phyloP scores from a whole-genome alignment of 306 rosid species.

The Trifolium subterraneum region DNA sequence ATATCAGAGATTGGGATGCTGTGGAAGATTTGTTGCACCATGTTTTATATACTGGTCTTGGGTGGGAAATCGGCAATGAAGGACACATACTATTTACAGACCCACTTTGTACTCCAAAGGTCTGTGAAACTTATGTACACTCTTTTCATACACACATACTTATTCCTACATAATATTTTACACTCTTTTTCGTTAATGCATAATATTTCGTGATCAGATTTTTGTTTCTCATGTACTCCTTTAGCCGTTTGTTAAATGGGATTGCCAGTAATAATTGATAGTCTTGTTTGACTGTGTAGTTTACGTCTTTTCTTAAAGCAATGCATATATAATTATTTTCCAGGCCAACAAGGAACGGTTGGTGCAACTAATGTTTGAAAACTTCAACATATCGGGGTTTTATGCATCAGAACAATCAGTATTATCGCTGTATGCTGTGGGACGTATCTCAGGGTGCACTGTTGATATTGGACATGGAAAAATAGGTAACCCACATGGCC shows the following conservation, averaged over 20 bases:
- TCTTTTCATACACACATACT: neutral
- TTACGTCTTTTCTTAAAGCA: neutral
- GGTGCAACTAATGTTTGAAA: conserved; percentile 95
- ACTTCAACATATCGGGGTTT: conserved; percentile 93
- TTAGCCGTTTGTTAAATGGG: conserved; percentile 7
- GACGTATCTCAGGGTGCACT: conserved; percentile 95
- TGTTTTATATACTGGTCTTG: conserved; percentile 86
- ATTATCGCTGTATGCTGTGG: conserved; percentile 89
- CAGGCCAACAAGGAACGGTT: conserved; percentile 92
- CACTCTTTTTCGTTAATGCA: neutral
- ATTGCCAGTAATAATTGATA: conserved; percentile 23
- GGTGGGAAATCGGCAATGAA: conserved; percentile 98
- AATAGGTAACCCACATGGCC: conserved; percentile 63
- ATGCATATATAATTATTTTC: conserved; percentile 30
- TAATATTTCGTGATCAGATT: neutral
- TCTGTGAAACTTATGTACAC: conserved; percentile 37
- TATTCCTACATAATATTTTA: too few species aligned
- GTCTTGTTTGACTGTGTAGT: conserved; percentile 6
- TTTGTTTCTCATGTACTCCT: neutral
- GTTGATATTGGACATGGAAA: conserved; percentile 97
- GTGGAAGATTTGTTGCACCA: conserved; percentile 91
- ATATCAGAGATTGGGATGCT: conserved; percentile 92
- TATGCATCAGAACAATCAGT: conserved; percentile 98
- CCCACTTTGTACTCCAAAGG: conserved; percentile 96
- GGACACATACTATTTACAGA: conserved; percentile 93